A percentile compares a stretch with the other conserved stretches of the same genome.
Evolutionary conservation across 768 basidiomycete species (phyloP).

Genomic region (Boletus speciosus): DNA sequence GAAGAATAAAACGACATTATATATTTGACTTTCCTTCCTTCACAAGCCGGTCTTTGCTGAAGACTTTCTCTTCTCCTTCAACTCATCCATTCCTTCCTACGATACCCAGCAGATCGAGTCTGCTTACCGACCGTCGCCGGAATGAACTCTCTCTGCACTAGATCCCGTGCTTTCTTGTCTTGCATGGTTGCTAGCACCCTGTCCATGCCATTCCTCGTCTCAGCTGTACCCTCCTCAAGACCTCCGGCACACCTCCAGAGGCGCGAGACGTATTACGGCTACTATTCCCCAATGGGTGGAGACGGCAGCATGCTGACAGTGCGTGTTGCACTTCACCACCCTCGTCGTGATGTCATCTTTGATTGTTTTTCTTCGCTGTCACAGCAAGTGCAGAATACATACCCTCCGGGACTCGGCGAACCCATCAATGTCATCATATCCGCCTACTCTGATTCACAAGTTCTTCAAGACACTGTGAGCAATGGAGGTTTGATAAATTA

Average conservation of each 20-base stretch:
- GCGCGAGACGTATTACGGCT: slow-evolving; percentile 42
- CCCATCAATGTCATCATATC: slow-evolving; percentile 83
- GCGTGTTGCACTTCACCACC: slow-evolving; percentile 22
- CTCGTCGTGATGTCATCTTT: background rate
- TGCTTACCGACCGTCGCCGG: background rate
- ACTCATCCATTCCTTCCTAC: background rate
- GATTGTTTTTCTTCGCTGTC: background rate
- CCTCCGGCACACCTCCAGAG: slow-evolving; percentile 13
- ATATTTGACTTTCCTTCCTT: slow-evolving; percentile 2
- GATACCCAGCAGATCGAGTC: slow-evolving; percentile 1
- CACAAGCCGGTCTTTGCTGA: slow-evolving; percentile 1
- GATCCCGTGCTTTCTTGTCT: background rate
- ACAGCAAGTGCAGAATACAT: slow-evolving; percentile 55
- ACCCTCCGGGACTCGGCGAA: slow-evolving; percentile 74
- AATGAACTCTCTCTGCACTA: slow-evolving; percentile 2
- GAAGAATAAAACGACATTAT: background rate
- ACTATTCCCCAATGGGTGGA: slow-evolving; percentile 48
- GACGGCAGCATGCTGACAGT: slow-evolving; percentile 77
- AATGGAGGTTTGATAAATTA: slow-evolving; percentile 82
- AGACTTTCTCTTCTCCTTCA: background rate
- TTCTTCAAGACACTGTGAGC: slow-evolving; percentile 55
- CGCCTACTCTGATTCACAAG: slow-evolving; percentile 64
- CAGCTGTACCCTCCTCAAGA: background rate
- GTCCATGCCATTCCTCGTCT: slow-evolving; percentile 9
- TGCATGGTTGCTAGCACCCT: slow-evolving; percentile 8